These are phyloP conservation scores for Aspergillus incahuasiensis DNA, from an alignment of 495 filamentous ascomycete genomes.

Conservation along the genomic window DNA sequence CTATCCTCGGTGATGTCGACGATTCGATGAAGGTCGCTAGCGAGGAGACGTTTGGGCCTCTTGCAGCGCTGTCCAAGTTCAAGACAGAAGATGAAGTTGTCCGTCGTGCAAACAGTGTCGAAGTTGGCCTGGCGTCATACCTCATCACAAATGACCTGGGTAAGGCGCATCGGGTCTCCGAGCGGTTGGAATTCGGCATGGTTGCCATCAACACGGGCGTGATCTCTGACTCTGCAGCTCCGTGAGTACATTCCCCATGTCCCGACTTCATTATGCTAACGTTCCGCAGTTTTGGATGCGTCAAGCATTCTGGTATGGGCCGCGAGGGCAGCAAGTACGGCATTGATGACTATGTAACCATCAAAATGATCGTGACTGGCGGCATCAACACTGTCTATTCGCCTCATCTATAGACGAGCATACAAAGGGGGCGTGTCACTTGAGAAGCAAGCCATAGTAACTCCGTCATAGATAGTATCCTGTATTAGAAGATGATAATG, in stretches of 20 bases:
- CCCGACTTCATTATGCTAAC: conserved; percentile 2
- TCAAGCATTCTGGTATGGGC: conserved; percentile 52
- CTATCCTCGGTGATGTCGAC: conserved; percentile 66
- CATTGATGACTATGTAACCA: conserved; percentile 72
- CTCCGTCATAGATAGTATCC: no score
- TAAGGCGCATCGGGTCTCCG: conserved; percentile 63
- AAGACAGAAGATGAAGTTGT: conserved; percentile 75
- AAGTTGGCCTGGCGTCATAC: conserved; percentile 78
- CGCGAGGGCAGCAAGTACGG: conserved; percentile 70
- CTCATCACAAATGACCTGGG: conserved; percentile 64
- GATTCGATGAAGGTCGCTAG: conserved; percentile 61
- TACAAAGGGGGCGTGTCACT: no score
- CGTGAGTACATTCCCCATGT: neutral
- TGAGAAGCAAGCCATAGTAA: no score
- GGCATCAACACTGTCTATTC: conserved; percentile 42
- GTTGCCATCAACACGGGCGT: conserved; percentile 36
- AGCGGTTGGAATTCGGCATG: conserved; percentile 60
- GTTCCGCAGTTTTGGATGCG: conserved; percentile 42
- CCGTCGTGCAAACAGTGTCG: conserved; percentile 60
- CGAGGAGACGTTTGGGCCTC: conserved; percentile 79
- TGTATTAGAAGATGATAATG: neutral
- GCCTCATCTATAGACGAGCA: neutral
- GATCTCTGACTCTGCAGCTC: conserved; percentile 19
- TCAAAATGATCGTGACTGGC: conserved; percentile 75
- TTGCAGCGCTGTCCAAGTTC: conserved; percentile 69